phyloP scores from a whole-genome alignment of 2,329 filamentous ascomycete genomes.

The Coleophoma cylindrospora region DNA sequence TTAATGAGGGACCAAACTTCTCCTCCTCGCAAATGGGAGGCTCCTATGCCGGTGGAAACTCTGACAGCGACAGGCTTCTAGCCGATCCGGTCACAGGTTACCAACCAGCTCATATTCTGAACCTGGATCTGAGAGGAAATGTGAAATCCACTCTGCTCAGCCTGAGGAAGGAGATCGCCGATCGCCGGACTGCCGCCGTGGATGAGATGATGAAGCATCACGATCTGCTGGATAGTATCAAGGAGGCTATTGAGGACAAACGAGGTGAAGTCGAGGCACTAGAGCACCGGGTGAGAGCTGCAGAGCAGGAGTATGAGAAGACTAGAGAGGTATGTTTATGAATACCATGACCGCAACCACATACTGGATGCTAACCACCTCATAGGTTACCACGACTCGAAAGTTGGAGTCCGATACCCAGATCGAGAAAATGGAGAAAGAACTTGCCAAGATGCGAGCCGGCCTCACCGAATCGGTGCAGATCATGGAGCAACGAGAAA shows the following conservation, averaged over 20 bases:
- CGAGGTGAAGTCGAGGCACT: conserved; percentile 86
- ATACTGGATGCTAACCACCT: conserved; percentile 6
- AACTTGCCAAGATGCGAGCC: conserved; percentile 87
- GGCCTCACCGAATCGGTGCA: conserved; percentile 82
- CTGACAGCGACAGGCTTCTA: conserved; percentile 70
- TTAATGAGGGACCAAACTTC: conserved; percentile 76
- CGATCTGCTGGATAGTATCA: conserved; percentile 88
- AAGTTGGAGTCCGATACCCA: conserved; percentile 87
- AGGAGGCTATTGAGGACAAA: conserved; percentile 96
- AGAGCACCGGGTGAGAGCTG: conserved; percentile 80
- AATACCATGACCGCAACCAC: not conserved
- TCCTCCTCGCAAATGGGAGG: conserved; percentile 51
- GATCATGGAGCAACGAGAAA: conserved; percentile 88
- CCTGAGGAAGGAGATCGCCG: conserved; percentile 87
- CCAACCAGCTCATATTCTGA: conserved; percentile 82
- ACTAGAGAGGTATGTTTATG: conserved; percentile 63
- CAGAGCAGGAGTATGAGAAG: conserved; percentile 90
- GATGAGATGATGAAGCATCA: conserved; percentile 94
- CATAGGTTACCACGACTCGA: conserved; percentile 65
- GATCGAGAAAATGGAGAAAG: conserved; percentile 98
- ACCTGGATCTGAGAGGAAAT: conserved; percentile 78
- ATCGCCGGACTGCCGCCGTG: conserved; percentile 73
- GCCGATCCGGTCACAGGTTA: conserved; percentile 82
- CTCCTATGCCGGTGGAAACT: conserved; percentile 20
- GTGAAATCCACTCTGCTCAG: conserved; percentile 74